These are phyloP conservation scores for Cyberlindnera maclurae DNA, from an alignment of 805 yeast genomes.

Conservation along the genomic window DNA sequence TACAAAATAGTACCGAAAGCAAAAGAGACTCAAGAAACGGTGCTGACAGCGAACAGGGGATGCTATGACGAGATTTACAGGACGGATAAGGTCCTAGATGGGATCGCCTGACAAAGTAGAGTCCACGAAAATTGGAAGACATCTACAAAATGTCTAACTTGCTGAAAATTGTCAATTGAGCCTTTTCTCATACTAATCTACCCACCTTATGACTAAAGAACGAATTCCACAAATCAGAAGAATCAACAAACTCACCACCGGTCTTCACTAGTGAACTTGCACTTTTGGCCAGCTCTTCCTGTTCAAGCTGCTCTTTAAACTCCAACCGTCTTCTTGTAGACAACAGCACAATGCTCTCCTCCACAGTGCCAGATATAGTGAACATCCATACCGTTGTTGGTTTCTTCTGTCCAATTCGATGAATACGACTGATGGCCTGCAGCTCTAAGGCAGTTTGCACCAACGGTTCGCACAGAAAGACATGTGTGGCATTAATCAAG, in stretches of 20 bases:
- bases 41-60: too few relatives aligned
- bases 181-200: conserved; percentile 4
- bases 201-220: conserved; percentile 34
- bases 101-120: too few relatives aligned
- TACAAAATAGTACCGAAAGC: too few relatives aligned
- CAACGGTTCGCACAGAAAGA: conserved; percentile 86
- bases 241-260: conserved; percentile 51
- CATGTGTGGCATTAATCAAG: conserved; percentile 86
- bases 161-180: not conserved
- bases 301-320: conserved; percentile 35
- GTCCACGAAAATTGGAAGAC: too few relatives aligned
- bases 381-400: conserved; percentile 92
- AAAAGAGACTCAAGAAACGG: too few relatives aligned
- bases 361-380: conserved; percentile 76
- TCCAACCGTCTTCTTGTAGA: conserved; percentile 54
- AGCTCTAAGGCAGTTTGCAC: conserved; percentile 80
- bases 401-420: conserved; percentile 81
- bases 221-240: conserved; percentile 56
- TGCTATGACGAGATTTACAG: too few relatives aligned
- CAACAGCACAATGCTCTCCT: conserved; percentile 73
- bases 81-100: too few relatives aligned
- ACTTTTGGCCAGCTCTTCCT: conserved; percentile 47
- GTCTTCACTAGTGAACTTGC: conserved; percentile 42
- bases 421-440: conserved; percentile 89
- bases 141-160: too few relatives aligned